Evolutionary conservation across 352 stramenopile species (phyloP).

Genomic region (Elongisporangium prolatum): DNA sequence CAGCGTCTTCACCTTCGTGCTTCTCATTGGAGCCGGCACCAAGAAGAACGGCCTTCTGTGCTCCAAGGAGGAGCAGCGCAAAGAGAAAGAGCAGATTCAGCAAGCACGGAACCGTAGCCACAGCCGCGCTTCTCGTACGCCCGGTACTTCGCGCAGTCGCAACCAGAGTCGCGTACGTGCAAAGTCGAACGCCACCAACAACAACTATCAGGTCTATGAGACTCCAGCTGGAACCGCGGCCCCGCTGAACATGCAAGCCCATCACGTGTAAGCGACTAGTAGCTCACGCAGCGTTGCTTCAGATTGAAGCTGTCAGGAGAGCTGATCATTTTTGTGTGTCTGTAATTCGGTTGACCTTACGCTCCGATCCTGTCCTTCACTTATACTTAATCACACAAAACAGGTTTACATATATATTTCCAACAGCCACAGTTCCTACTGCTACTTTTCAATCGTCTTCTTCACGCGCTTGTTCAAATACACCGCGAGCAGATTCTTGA

Average conservation of each 20-base stretch:
- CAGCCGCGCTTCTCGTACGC: constrained; percentile 35
- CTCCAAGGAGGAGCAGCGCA: constrained; percentile 36
- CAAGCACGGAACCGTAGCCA: constrained; percentile 33
- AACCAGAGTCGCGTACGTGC: constrained; percentile 53
- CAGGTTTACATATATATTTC: not conserved
- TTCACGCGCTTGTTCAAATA: not conserved
- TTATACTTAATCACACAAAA: not conserved
- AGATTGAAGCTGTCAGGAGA: not conserved
- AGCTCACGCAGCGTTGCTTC: not conserved
- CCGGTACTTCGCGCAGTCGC: constrained; percentile 38
- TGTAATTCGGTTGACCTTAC: not conserved
- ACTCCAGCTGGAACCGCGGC: constrained; percentile 33
- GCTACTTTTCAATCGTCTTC: not conserved
- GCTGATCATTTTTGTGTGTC: constrained; percentile 2
- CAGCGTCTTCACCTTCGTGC: constrained; percentile 32
- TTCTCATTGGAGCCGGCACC: constrained; percentile 45
- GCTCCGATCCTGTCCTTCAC: too few relatives aligned
- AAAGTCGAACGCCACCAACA: constrained; percentile 44
- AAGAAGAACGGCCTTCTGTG: constrained; percentile 64
- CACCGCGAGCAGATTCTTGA: not conserved
- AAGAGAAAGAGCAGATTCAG: constrained; percentile 31
- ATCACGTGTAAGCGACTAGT: constrained; percentile 12
- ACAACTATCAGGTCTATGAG: constrained; percentile 60
- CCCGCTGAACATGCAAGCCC: constrained; percentile 18
- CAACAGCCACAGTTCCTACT: not conserved